Base-by-base conservation (phyloP, 1,139 yeast genomes). In the Suhomyces guaymorum region DNA sequence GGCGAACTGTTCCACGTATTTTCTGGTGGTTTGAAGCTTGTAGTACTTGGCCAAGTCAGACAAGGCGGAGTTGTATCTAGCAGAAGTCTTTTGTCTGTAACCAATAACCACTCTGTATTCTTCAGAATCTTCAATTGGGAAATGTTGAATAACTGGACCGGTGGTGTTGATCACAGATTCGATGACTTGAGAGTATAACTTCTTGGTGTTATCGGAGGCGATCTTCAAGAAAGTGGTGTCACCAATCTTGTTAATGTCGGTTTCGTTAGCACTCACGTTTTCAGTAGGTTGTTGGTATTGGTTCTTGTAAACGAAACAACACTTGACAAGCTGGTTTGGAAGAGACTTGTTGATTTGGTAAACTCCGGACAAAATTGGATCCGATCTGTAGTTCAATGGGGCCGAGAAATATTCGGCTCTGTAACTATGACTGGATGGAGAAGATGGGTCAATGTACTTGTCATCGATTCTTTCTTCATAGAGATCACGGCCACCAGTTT, bases 91-190 rank as follows among this genome's bases (percentile, higher is more conserved):
- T 59, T 85, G 92, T 54, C 82, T 82, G 68, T 78, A 90, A 36
- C 96, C 98, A 56, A 92, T 85, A 33, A 92, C 80, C 44, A 92
- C 81, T 57, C 97, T 75, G 55, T 86, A 82, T 50, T 69, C 75
- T 55, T 90, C 97, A 11, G 83, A 71, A 47, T 84, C 83, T 46
- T 86, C 90, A 37, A 87, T 73, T 38, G 92, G 84, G 55, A 82
- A 83, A 55, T 88, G 86, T 63, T 83, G 90, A 55, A 92, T 88
- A 20, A 89, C 95, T 13, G 98, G 97, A 39, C 97, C 97, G 38
- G 90, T 83, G 46, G 92, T 81, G 40, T 68, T 67, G 35, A 75
- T 70, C n/a, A 82, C 92, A 52, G 82, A 78, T 33, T 71, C 63
- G 57, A 90, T 80, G 44, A 92, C 75, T 35, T 79, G 79, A 38